Percentiles rank a stretch among this genome's conserved stretches.
phyloP scores from a whole-genome alignment of 805 yeast species.

The Wickerhamiella cacticola region DNA sequence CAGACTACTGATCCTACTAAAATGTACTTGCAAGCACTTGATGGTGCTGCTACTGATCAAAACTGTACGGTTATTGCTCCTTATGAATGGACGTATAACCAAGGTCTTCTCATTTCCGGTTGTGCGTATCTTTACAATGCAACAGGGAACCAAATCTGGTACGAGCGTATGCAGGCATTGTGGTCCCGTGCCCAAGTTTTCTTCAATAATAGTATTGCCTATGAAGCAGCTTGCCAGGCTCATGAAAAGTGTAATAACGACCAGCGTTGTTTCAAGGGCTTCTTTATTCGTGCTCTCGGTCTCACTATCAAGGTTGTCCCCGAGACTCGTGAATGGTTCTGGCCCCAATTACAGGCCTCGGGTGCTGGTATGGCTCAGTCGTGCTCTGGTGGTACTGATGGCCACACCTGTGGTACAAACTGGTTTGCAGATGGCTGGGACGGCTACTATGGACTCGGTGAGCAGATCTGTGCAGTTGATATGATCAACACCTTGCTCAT shows the following conservation, averaged over 20 bases:
- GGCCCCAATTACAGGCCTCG: slow-evolving; percentile 37
- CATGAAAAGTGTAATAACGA: slow-evolving; percentile 60
- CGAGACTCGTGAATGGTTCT: slow-evolving; percentile 29
- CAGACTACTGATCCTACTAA: slow-evolving; percentile 33
- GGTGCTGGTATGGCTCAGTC: slow-evolving; percentile 67
- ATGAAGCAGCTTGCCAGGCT: slow-evolving; percentile 75
- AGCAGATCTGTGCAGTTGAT: slow-evolving; percentile 80
- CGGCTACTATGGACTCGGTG: slow-evolving; percentile 70
- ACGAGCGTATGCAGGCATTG: slow-evolving; percentile 43
- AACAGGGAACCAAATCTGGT: slow-evolving; percentile 60
- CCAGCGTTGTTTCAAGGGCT: slow-evolving; percentile 88
- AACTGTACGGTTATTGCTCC: slow-evolving; percentile 52
- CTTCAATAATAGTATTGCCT: slow-evolving; percentile 43
- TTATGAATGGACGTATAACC: slow-evolving; percentile 78
- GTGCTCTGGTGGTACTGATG: slow-evolving; percentile 80
- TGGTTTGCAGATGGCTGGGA: slow-evolving; percentile 67
- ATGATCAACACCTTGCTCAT: slow-evolving; percentile 29
- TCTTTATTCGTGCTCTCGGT: slow-evolving; percentile 62
- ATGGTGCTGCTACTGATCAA: slow-evolving; percentile 31
- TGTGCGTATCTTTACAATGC: slow-evolving; percentile 67
- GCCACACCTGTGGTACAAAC: slow-evolving; percentile 75
- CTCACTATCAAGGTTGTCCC: slow-evolving; percentile 64
- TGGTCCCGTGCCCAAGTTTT: slow-evolving; percentile 40
- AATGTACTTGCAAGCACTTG: slow-evolving; percentile 22
- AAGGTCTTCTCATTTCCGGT: slow-evolving; percentile 68